Evolutionary conservation across 495 filamentous ascomycete genomes (phyloP), one percentile per base, ranked within the genome.

Genomic region (Darksidea phi): DNA sequence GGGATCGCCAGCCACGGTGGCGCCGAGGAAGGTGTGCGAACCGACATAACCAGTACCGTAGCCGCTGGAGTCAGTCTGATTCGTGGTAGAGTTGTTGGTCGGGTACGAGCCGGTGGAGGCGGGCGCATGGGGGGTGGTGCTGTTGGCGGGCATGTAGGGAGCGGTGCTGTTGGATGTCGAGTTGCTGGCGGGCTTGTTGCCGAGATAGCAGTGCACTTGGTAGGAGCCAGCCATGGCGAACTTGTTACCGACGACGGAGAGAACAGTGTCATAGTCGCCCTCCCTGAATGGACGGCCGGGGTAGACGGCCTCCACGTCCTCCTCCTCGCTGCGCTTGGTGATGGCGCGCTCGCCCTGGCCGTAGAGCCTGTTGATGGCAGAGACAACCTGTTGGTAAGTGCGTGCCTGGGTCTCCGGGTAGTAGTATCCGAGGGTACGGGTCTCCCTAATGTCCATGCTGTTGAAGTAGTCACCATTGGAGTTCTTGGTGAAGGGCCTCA

Each of bases 401-500:
- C 28, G 11, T 23, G 51, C 59, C 13, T 36, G 23, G 47, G 58
- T 59, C 41, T 68, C 66, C 6, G 61, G 54, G 53, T 68, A 68
- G 41, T 32, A 37, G 54, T 68, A 68, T 26, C 54, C 54, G 28
- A 68, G 54, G 18, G 45, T 43, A 18, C 28, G 38, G 24, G 66
- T 68, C 23, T 53, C 37, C 28, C 46, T 53, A 42, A 68, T 47
- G 26, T 64, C 61, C 18, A 52, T 46, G 53, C 56, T 61, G 32
- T 46, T 68, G 43, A 50, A 65, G 57, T 50, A 64, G 51, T 55
- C 46, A 42, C 66, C 66, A n/a, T 41, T 32, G 24, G 52, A 57
- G 62, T 66, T 59, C 62, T 66, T 69, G 53, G 54, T 54, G 59
- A 69, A 69, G 36, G 67, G 67, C 45, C 59, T 59, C 12, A 69